Percentiles rank a stretch among this genome's conserved stretches.
Evolutionary conservation across 2,329 filamentous ascomycete species (phyloP).

Genomic region (Bipolaris sorokiniana): DNA sequence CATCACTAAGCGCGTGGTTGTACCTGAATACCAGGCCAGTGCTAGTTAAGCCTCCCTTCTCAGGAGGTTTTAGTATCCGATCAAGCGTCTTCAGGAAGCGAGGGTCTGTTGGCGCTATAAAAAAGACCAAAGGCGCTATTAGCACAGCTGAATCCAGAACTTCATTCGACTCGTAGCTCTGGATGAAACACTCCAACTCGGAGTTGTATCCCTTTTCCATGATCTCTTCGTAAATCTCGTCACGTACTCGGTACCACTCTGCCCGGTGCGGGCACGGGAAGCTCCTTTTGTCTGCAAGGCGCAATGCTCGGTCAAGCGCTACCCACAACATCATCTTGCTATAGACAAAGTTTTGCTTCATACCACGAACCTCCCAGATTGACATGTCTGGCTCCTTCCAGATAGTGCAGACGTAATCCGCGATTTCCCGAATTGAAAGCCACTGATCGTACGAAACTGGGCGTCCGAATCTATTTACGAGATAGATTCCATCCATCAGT

Average conservation of each 20-base stretch:
- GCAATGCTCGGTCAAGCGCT: conserved; percentile 75
- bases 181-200: conserved; percentile 72
- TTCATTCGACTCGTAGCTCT: conserved; percentile 75
- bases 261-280: conserved; percentile 74
- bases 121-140: conserved; percentile 80
- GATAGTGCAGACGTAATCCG: conserved; percentile 73
- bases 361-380: conserved; percentile 80
- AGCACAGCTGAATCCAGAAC: conserved; percentile 76
- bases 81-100: conserved; percentile 76
- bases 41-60: conserved; percentile 76
- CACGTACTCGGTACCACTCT: conserved; percentile 70
- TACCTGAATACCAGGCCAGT: conserved; percentile 79
- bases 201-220: conserved; percentile 81
- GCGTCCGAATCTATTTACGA: conserved; percentile 81
- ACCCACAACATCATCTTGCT: conserved; percentile 88
- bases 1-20: conserved; percentile 70
- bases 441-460: conserved; percentile 77
- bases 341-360: conserved; percentile 79
- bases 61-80: conserved; percentile 71
- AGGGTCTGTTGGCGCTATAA: conserved; percentile 78
- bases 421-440: conserved; percentile 71
- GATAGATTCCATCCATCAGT: conserved; percentile 76
- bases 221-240: conserved; percentile 74
- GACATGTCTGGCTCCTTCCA: conserved; percentile 74
- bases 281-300: conserved; percentile 75